Evolutionary conservation across 2,329 filamentous ascomycete species (phyloP), one percentile per base, ranked within the genome.

Genomic region (Trichoderma sp.): DNA sequence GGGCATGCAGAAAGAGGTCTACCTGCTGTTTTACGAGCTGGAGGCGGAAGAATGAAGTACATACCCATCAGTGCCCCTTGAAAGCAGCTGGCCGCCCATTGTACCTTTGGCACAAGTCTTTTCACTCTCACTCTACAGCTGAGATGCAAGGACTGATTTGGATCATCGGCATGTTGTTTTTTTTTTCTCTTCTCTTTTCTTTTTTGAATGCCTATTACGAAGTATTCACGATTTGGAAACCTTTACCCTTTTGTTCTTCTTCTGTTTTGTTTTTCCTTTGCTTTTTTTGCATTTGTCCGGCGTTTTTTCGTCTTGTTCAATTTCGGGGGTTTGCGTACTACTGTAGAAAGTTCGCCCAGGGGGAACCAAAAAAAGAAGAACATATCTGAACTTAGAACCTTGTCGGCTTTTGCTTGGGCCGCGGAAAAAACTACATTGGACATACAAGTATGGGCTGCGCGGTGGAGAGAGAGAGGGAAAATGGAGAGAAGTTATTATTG

Each of bases 1-100:
- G 72, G 90, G 90, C 8, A 97, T 98, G 94, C 94, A 98, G 82
- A 92, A 91, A 77, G 96, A 99, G 82, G 95, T 98, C 0, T 99
- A 99, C 81, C 84, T 99, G 79, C 82, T 99, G 66, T 99, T 99
- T 81, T 99, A 99, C 82, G 95, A 98, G 84, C 84, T 97, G 76
- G 92, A 95, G 74, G 86, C 85, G 76, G 81, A 82, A 73, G 68
- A 53, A 62, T 77, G 74, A 73, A 43, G 56, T 14, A 36, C 32
- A 30, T 34, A 34, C 34, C 3, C 57, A 18, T 12, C 11, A 12
- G 39, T 63, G 11, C 36, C 32, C 39, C 39, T 8, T 9, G 30
- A 39, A 47, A 69, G 56, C 15, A 18, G n/a, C n/a, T 8, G 9
- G 57, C 30, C 32, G 28, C n/a, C n/a, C 18, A 3, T 34, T n/a